A percentile compares a stretch with the other conserved stretches of the same genome.
Conservation (phyloP, 257 asterid genomes). For the Lantana camara region DNA sequence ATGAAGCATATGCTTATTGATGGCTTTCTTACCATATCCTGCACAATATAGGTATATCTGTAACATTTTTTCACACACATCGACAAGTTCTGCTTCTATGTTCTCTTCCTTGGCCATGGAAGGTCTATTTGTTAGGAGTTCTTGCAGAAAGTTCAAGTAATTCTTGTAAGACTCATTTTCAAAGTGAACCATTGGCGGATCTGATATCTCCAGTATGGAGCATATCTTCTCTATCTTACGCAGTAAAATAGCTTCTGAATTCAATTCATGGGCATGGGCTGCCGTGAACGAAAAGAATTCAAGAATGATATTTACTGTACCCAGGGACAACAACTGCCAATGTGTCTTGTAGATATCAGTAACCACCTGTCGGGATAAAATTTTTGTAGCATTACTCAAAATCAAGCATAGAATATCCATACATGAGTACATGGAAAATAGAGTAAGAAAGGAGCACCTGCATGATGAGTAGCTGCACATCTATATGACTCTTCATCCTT, state of each 20-base stretch:
- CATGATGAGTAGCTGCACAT: constrained; percentile 53
- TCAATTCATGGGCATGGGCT: constrained; percentile 52
- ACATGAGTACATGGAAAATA: neutral
- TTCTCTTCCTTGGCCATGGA: constrained; percentile 36
- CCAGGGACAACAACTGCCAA: constrained; percentile 39
- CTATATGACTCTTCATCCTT: constrained; percentile 66
- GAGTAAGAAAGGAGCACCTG: constrained; percentile 46
- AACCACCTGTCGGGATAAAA: constrained; percentile 39
- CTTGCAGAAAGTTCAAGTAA: constrained; percentile 52
- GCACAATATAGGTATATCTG: constrained; percentile 55
- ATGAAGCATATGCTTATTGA: constrained; percentile 26
- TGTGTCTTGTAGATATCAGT: constrained; percentile 61
- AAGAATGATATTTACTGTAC: constrained; percentile 35
- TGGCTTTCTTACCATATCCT: constrained; percentile 37
- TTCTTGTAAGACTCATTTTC: constrained; percentile 61
- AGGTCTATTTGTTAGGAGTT: constrained; percentile 40
- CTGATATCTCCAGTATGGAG: constrained; percentile 58
- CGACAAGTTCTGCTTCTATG: constrained; percentile 46
- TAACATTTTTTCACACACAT: constrained; percentile 49
- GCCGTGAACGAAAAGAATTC: constrained; percentile 46
- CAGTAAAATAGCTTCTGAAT: constrained; percentile 41
- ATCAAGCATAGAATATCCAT: too few relatives aligned
- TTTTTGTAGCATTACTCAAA: too few relatives aligned
- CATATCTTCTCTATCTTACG: constrained; percentile 57
- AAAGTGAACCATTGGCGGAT: constrained; percentile 65